phyloP scores from a whole-genome alignment of 2,329 filamentous ascomycete genomes.

The Fusarium illudens region DNA sequence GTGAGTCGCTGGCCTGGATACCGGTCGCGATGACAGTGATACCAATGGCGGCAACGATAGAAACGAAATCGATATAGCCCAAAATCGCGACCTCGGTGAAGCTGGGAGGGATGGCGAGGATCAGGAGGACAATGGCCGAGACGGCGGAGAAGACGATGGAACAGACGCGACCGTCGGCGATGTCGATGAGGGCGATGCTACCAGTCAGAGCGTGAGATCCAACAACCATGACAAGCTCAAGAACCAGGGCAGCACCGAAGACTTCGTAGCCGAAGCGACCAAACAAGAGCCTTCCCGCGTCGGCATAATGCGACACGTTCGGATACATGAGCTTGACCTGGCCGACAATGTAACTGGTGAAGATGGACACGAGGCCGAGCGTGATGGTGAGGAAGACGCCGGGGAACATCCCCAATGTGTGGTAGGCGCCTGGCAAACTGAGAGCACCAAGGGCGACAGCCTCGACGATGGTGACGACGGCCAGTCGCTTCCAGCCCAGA shows the following conservation, averaged over 20 bases:
- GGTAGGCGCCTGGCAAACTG: constrained; percentile 61
- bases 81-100: constrained; percentile 48
- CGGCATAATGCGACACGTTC: constrained; percentile 53
- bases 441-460: constrained; percentile 32
- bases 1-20: constrained; percentile 48
- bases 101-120: constrained; percentile 57
- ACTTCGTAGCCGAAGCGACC: constrained; percentile 69
- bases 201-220: constrained; percentile 77
- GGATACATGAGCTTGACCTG: constrained; percentile 61
- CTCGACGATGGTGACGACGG: constrained; percentile 33
- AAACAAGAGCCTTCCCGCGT: constrained; percentile 62
- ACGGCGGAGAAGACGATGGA: constrained; percentile 51
- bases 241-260: constrained; percentile 65
- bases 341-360: constrained; percentile 57
- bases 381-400: constrained; percentile 54
- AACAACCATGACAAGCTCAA: constrained; percentile 76
- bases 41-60: constrained; percentile 62
- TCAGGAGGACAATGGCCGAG: constrained; percentile 55
- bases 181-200: constrained; percentile 71
- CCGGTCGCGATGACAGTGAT: constrained; percentile 73
- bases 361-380: constrained; percentile 57
- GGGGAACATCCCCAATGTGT: constrained; percentile 61
- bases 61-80: constrained; percentile 60
- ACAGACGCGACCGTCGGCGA: constrained; percentile 61
- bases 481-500: constrained; percentile 34